These are phyloP conservation scores for Aspergillus sclerotiicarbonarius DNA, from an alignment of 495 filamentous ascomycete species.

Conservation along the genomic window DNA sequence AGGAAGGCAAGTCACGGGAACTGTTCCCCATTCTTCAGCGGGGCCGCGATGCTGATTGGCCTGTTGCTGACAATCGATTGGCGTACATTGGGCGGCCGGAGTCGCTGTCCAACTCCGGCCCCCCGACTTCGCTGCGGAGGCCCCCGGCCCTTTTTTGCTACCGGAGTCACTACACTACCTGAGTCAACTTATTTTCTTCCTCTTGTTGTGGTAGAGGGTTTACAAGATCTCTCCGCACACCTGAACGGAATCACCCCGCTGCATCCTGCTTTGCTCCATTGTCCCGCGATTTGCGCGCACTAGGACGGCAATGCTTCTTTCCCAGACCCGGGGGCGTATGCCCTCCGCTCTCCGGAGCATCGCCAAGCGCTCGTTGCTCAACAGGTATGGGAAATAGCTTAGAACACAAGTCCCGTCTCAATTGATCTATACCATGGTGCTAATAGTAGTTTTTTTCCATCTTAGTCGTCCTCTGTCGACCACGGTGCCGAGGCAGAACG, in stretches of 20 bases:
- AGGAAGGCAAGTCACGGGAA: not conserved
- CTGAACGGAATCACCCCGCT: not conserved
- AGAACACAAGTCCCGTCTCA: not conserved
- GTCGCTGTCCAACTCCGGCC: conserved; percentile 4
- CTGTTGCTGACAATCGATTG: not conserved
- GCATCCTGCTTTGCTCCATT: not conserved
- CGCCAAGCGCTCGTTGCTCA: conserved; percentile 1
- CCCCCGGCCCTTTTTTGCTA: conserved; percentile 5
- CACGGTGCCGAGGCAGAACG: not conserved
- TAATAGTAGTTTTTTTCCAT: not conserved
- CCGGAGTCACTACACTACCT: not conserved
- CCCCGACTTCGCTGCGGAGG: conserved; percentile 7
- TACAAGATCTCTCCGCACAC: not conserved
- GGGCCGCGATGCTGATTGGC: not conserved
- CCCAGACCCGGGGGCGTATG: conserved; percentile 5
- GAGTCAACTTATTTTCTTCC: not conserved
- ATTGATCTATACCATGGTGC: not conserved
- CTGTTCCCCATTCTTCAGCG: not conserved
- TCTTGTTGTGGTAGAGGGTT: not conserved
- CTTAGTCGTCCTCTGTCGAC: not conserved
- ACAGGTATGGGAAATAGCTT: not conserved
- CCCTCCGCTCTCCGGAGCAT: conserved; percentile 6
- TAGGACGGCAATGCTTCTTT: conserved; percentile 6
- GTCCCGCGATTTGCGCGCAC: conserved; percentile 1
- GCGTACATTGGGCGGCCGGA: not conserved